Base-by-base conservation (phyloP, 805 yeast genomes). In the Barnettozyma sucrosica region DNA sequence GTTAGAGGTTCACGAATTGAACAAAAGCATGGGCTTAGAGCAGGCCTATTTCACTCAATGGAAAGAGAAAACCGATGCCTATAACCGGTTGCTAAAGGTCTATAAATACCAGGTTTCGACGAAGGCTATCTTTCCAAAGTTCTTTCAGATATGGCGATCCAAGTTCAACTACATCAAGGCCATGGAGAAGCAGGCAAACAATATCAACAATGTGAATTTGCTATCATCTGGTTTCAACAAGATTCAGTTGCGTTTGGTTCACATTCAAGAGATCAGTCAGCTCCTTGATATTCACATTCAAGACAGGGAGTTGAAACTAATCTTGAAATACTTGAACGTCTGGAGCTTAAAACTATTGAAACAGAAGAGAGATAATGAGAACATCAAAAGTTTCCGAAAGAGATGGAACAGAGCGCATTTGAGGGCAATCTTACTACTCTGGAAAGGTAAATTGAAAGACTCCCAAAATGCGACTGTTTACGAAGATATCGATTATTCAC, bases 371-470 rank as follows among this genome's bases (percentile, higher is more conserved):
- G 68, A 68, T 47, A 58, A 64, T 24, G 70, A 66, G 46, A 57
- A 62, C 1, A 60, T 67, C 3, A 57, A 53, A 5, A 53, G 54
- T 13, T 68, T 69, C 50, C 55, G 63, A 37, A 54, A 51, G n/a
- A 56, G 75, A 44, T 70, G 74, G 74, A 58, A 64, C 46, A 59
- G 74, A 41, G 74, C 74, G 1, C 64, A 57, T 23, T 48, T 67
- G 23, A 53, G 74, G 44, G 73, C 70, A 0, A 45, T 69, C 5
- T 38, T 70, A 19, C 36, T 55, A 6, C 46, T 70, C 18, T 70
- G 75, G 75, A 64, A 56, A 39, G 59, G 55, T 4, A 61, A 52
- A 40, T 44, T 47, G 44, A 53, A 24, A 18, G 32, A 30, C n/a
- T 26, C 21, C 30, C 23, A 20, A 36, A 20, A 41, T 21, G 14